These are phyloP conservation scores for Blastobotrys indianensis DNA, from an alignment of 1,139 yeast species.

Conservation along the genomic window DNA sequence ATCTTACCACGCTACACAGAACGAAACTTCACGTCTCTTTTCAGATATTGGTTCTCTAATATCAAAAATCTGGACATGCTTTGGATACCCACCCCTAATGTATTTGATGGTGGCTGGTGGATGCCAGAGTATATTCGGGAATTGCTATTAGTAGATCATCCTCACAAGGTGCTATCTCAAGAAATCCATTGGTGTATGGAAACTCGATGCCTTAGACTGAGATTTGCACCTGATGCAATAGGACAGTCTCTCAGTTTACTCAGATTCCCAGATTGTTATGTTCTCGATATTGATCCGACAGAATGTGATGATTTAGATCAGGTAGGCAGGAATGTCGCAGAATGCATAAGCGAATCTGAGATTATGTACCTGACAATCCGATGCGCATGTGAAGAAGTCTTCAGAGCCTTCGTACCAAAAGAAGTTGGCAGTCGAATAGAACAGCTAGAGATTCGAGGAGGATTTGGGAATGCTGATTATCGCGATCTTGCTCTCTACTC, in stretches of 20 bases:
- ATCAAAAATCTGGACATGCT: constrained; percentile 2
- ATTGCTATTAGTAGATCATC: neutral
- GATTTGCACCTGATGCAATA: constrained; percentile 1
- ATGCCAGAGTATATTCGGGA: neutral
- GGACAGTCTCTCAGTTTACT: neutral
- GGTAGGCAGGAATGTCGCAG: neutral
- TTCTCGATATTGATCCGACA: constrained; percentile 7
- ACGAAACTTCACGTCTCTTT: neutral
- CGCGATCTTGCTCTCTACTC: constrained; percentile 1
- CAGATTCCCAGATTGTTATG: constrained; percentile 5
- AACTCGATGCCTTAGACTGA: neutral
- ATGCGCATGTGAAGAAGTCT: constrained; percentile 4
- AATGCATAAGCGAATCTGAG: constrained; percentile 5
- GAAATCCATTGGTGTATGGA: neutral
- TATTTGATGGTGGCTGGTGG: constrained; percentile 7
- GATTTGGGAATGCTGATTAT: neutral
- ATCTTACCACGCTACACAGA: neutral
- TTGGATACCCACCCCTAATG: constrained; percentile 2
- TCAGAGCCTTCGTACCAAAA: constrained; percentile 1
- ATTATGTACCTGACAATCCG: neutral
- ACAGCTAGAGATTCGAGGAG: constrained; percentile 1
- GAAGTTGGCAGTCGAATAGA: neutral
- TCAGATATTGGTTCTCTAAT: neutral
- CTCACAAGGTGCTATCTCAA: neutral
- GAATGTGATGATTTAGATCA: constrained; percentile 6